Conservation (phyloP, 768 basidiomycete genomes). For the Termitomyces titanicus region DNA sequence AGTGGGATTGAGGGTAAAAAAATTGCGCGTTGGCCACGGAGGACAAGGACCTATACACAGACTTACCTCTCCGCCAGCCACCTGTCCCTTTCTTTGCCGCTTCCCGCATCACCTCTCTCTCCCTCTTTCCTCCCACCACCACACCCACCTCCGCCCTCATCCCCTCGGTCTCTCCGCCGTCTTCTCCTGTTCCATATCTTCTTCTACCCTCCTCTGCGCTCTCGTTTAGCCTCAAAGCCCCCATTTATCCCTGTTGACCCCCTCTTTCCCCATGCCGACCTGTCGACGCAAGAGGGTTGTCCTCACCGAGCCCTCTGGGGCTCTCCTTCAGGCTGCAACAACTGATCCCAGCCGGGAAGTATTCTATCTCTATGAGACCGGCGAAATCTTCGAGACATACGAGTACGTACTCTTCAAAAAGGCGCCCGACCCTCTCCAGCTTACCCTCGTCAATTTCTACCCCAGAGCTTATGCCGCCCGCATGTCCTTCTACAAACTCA, state of each 20-base stretch:
- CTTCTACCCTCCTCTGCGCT: conserved; percentile 14
- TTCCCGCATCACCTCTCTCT: conserved; percentile 48
- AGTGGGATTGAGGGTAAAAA: conserved; percentile 1
- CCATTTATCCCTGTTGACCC: conserved; percentile 17
- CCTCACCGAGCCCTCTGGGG: conserved; percentile 75
- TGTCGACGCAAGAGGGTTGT: conserved; percentile 89
- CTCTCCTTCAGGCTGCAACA: conserved; percentile 63
- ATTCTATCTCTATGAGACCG: conserved; percentile 91
- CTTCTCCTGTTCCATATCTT: conserved; percentile 10
- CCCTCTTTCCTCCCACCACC: conserved; percentile 29
- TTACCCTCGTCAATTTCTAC: conserved; percentile 12
- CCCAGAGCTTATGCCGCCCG: conserved; percentile 78
- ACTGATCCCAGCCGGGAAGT: conserved; percentile 70
- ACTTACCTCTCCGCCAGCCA: conserved; percentile 59
- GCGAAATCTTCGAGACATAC: conserved; percentile 96
- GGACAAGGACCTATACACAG: conserved; percentile 27
- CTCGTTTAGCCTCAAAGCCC: conserved; percentile 14
- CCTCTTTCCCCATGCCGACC: conserved; percentile 61
- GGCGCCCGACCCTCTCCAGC: conserved; percentile 21
- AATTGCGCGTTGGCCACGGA: conserved; percentile 11
- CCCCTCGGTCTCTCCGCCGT: conserved; percentile 9
- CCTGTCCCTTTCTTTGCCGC: conserved; percentile 60
- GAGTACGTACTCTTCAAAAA: conserved; percentile 60
- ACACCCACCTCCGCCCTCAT: conserved; percentile 17
- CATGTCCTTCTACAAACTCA: conserved; percentile 91